Base-by-base conservation (phyloP, 225 moss, liverwort and hornwort species). In the Rhytidiadelphus loreus region DNA sequence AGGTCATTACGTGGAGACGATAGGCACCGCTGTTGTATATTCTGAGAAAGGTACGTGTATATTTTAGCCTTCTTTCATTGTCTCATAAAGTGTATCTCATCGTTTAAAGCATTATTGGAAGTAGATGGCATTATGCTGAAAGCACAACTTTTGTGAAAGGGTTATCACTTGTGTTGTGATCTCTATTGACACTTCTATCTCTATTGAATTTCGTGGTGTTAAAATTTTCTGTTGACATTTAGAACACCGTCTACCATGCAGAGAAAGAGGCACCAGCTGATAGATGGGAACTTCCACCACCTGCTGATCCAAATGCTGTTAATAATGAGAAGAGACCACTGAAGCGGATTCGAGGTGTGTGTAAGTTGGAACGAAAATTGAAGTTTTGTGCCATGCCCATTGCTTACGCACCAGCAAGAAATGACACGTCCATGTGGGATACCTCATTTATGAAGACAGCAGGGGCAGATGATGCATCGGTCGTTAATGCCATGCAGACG, bases 1-100 rank as follows among this genome's bases (percentile, higher is more conserved):
- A 77, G 92, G 93, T 52, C 90, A 87, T 83, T 94, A 94, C 86
- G 80, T 83, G 83, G 94, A 94, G 85, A 93, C 94, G 66, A 65
- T 94, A 85, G 94, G 94, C 87, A 86, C 88, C 83, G 87, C 92
- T 87, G 85, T 94, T 65, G 85, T 91, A 22, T 94, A 91, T 72
- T 91, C 92, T 74, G 94, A 93, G 88, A 89, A 88, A 91, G 94
- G 93, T 92, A 81, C 32, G 41, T 90, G 53, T 29, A 81, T 10
- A 68, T 53, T 41, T 56, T 57, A 43, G 63, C 56, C 80, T 76
- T 85, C 44, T 58, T 58, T 87, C 21, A 74, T 64, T 41, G 46
- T 85, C 89, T 81, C 88, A 32, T 35, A 23, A 66, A 80, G 44
- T 65, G 22, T 17, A 48, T 56, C 68, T 78, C 48, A 33, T 79